These are phyloP conservation scores for Trichoderma gracile DNA, from an alignment of 2,329 filamentous ascomycete species.

Conservation along the genomic window DNA sequence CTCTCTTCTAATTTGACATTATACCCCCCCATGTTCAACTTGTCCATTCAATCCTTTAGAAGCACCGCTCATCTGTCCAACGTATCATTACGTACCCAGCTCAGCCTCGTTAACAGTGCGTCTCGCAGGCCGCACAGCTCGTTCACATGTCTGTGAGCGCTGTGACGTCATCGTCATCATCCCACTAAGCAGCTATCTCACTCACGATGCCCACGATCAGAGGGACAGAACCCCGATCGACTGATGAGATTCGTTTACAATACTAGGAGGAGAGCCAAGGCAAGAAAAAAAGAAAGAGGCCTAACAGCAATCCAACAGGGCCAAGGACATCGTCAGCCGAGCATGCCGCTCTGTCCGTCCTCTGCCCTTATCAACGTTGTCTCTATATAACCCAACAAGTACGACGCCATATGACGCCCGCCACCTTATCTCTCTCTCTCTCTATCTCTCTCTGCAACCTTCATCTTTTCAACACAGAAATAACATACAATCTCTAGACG, in stretches of 20 bases:
- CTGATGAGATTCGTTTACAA: too few species aligned
- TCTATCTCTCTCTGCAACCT: not conserved
- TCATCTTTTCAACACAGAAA: too few species aligned
- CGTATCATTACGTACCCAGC: too few species aligned
- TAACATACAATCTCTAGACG: too few species aligned
- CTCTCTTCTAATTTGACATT: not conserved
- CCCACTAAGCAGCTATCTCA: conserved; percentile 7
- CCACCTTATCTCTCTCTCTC: too few species aligned
- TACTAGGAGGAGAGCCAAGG: not conserved
- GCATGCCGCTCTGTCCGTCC: too few species aligned
- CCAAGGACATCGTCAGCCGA: too few species aligned
- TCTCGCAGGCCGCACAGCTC: conserved; percentile 14
- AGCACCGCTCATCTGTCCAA: too few species aligned
- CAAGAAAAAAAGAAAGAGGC: not conserved
- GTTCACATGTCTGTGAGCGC: conserved; percentile 3
- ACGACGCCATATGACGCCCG: too few species aligned
- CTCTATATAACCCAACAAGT: too few species aligned
- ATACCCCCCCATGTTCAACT: not conserved
- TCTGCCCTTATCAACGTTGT: too few species aligned
- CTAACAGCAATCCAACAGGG: too few species aligned
- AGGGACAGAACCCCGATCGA: not conserved
- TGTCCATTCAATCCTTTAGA: not conserved
- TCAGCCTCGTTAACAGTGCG: not conserved
- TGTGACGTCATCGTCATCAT: conserved; percentile 24
- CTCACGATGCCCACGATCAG: not conserved